Percentiles rank a stretch among this genome's conserved stretches.
These are phyloP conservation scores for Striga hermonthica DNA, from an alignment of 305 asterid genomes.

Conservation along the genomic window DNA sequence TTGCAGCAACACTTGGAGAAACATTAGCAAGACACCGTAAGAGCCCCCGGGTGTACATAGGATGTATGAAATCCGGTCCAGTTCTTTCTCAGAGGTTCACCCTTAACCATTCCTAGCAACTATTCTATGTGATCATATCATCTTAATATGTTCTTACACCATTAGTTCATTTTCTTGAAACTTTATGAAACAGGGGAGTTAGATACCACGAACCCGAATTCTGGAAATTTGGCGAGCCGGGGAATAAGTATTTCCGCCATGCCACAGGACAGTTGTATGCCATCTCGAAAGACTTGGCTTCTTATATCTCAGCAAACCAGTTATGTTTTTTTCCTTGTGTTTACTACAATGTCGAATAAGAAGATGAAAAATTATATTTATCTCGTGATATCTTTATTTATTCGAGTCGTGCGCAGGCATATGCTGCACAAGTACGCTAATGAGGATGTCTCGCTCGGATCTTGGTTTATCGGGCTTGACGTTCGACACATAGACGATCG, in stretches of 20 bases:
- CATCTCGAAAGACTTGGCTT: slow-evolving; percentile 79
- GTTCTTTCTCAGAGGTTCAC: slow-evolving; percentile 88
- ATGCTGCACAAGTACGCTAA: slow-evolving; percentile 89
- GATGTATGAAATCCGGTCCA: slow-evolving; percentile 97
- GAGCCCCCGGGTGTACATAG: slow-evolving; percentile 68
- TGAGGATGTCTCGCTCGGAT: slow-evolving; percentile 85
- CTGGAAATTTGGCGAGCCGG: slow-evolving; percentile 94
- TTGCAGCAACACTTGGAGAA: slow-evolving; percentile 79
- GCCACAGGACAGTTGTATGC: slow-evolving; percentile 94
- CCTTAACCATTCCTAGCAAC: neutral
- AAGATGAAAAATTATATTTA: neutral
- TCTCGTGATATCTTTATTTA: neutral
- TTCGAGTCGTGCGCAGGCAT: slow-evolving; percentile 44
- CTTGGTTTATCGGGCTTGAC: slow-evolving; percentile 96
- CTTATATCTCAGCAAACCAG: slow-evolving; percentile 73
- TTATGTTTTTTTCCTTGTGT: slow-evolving; percentile 33
- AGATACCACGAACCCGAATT: slow-evolving; percentile 91
- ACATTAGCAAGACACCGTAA: slow-evolving; percentile 66
- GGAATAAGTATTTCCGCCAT: slow-evolving; percentile 93
- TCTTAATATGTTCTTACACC: slow-evolving; percentile 5
- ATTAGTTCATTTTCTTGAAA: slow-evolving; percentile 14
- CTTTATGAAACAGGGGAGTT: slow-evolving; percentile 66
- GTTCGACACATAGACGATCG: slow-evolving; percentile 80
- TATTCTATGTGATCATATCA: too few species aligned
- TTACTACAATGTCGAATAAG: neutral